Percentiles rank a stretch among this genome's conserved stretches.
These are phyloP conservation scores for Leccinum subgranulosum DNA, from an alignment of 768 basidiomycete species.

Conservation along the genomic window DNA sequence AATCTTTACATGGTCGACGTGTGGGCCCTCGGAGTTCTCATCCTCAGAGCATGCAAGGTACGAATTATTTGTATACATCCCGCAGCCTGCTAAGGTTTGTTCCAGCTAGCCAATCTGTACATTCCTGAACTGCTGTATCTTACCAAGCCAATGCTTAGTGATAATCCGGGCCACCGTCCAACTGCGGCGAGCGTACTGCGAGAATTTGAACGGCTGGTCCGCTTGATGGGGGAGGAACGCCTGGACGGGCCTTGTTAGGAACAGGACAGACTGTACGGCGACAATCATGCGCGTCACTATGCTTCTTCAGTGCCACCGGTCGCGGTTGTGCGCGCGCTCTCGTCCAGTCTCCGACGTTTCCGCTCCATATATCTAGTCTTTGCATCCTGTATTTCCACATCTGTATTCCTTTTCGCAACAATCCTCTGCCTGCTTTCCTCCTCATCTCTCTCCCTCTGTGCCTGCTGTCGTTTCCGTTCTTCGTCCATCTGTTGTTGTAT, in stretches of 20 bases:
- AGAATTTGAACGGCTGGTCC: slow-evolving; percentile 49
- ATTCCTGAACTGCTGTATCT: slow-evolving; percentile 60
- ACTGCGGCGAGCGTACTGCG: slow-evolving; percentile 44
- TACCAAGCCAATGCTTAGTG: slow-evolving; percentile 57
- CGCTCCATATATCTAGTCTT: slow-evolving; percentile 72
- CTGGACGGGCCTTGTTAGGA: slow-evolving; percentile 17
- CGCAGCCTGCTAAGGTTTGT: slow-evolving; percentile 3
- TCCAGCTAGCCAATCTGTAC: slow-evolving; percentile 53
- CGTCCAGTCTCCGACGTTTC: slow-evolving; percentile 74
- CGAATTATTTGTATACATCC: slow-evolving; percentile 8
- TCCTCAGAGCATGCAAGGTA: slow-evolving; percentile 66
- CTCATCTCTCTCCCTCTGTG: slow-evolving; percentile 57
- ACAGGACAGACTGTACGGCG: not conserved
- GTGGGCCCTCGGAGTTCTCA: slow-evolving; percentile 66
- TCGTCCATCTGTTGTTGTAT: slow-evolving; percentile 76
- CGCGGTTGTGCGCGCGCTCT: slow-evolving; percentile 7
- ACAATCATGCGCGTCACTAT: slow-evolving; percentile 6
- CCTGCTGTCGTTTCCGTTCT: slow-evolving; percentile 58
- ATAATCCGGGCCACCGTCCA: slow-evolving; percentile 51
- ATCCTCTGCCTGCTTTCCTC: slow-evolving; percentile 63
- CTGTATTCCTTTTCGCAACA: slow-evolving; percentile 73
- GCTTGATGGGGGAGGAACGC: slow-evolving; percentile 38
- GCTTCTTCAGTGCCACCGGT: slow-evolving; percentile 5
- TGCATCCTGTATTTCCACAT: slow-evolving; percentile 69
- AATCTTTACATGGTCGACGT: slow-evolving; percentile 74